Evolutionary conservation across 495 filamentous ascomycete species (phyloP), one percentile per base, ranked within the genome.

Genomic region (Aspergillus coremiiformis): DNA sequence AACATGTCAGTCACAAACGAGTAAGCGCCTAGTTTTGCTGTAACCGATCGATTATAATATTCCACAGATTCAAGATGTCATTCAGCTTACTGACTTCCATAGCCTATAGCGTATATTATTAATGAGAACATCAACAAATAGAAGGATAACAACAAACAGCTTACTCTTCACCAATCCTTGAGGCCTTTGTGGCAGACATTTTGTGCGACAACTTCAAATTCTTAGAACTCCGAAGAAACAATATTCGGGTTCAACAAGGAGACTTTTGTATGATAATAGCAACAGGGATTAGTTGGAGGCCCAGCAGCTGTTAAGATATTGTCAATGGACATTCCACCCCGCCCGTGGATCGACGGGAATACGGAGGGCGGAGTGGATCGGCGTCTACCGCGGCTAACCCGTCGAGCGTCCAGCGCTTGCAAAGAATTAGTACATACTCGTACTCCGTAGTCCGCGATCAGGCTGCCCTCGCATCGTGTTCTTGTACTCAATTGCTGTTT

Each of bases 141-240:
- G 29, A 41, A 29, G 39, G 37, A 33, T 41, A 23, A 41, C 39
- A 46, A 49, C 54, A 48, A 37, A 55, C 44, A 44, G 78, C 90
- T 77, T 81, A 97, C 93, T 98, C 94, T 84, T 98, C 93, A 65
- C 93, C 93, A 66, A 96, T 78, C 58, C 93, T 86, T 54, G 89
- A 87, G 56, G 90, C 88, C 77, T 96, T 96, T 11, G 67, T 72
- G 32, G 82, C 85, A 43, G 90, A 86, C 88, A 92, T 69, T 24
- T 35, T 57, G 1, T 19, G 6, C 24, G 21, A 21, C 17, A 19
- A 21, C 37, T 21, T 21, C 15, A 26, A 14, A 4, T 35, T 3
- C 19, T 27, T 42, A n/a, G 11, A 51, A 8, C 14, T 27, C n/a
- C 10, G 35, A 5, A 14, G 12, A n/a, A n/a, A 10, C 2, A n/a